phyloP scores from a whole-genome alignment of 2,329 filamentous ascomycete species.

The Endothia cerciana region DNA sequence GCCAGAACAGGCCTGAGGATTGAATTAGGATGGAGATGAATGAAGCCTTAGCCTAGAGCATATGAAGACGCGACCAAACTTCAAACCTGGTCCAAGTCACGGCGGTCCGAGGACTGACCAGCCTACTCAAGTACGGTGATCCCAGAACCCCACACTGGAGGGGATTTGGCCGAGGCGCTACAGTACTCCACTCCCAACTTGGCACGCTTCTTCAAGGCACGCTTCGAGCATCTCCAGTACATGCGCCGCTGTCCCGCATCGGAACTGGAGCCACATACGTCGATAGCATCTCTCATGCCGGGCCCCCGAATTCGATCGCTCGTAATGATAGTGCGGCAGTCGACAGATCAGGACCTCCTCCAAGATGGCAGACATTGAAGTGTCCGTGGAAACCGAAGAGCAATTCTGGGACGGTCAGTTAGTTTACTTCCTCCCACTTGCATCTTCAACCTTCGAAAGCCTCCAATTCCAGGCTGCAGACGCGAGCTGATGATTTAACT shows the following conservation, averaged over 20 bases:
- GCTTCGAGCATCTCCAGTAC: neutral
- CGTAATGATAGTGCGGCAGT: constrained; percentile 27
- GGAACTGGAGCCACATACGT: neutral
- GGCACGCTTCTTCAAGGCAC: neutral
- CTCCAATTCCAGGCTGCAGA: neutral
- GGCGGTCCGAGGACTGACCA: neutral
- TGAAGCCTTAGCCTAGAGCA: neutral
- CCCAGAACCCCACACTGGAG: neutral
- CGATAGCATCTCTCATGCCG: neutral
- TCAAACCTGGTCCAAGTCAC: neutral
- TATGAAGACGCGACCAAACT: neutral
- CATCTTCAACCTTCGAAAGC: constrained; percentile 16
- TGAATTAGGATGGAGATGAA: neutral
- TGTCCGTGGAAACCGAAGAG: constrained; percentile 75
- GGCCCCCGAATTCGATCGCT: constrained; percentile 15
- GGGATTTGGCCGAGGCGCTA: neutral
- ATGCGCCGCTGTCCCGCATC: neutral
- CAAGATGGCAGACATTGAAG: constrained; percentile 67
- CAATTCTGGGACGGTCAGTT: constrained; percentile 84
- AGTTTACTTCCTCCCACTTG: constrained; percentile 26
- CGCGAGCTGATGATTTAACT: constrained; percentile 4
- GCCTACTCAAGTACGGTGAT: neutral
- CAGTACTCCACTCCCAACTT: neutral
- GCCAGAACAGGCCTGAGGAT: neutral
- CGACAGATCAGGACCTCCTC: constrained; percentile 19